Conservation (phyloP, 371 early-diverging fungal species). For the Mortierella sp. region DNA sequence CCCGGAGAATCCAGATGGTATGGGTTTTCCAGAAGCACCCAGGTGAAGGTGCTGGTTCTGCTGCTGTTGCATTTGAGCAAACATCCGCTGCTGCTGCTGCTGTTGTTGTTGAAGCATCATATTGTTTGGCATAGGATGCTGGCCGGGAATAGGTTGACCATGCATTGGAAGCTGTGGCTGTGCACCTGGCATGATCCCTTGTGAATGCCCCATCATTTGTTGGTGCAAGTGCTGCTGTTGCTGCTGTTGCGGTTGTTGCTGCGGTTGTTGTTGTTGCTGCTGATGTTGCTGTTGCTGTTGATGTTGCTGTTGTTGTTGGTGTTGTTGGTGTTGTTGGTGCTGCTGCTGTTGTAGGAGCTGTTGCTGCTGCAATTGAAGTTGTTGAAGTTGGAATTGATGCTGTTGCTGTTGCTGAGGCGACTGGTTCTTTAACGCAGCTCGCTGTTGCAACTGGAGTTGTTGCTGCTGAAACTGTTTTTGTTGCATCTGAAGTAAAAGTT, state of each 20-base stretch:
- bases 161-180: conserved; percentile 18
- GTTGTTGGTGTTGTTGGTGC: conserved; percentile 39
- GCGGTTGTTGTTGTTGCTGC: conserved; percentile 28
- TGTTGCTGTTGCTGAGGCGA: conserved; percentile 35
- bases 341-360: conserved; percentile 2
- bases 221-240: conserved; percentile 42
- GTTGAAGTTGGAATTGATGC: conserved; percentile 26
- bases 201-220: conserved; percentile 25
- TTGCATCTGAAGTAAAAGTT: conserved; percentile 25
- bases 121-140: conserved; percentile 45
- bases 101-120: conserved; percentile 45
- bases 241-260: conserved; percentile 33
- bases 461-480: conserved; percentile 33
- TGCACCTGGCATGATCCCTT: conserved; percentile 17
- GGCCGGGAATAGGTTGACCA: conserved; percentile 27
- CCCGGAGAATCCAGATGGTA: conserved; percentile 21
- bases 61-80: conserved; percentile 48
- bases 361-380: conserved; percentile 19
- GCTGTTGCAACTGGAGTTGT: conserved; percentile 31
- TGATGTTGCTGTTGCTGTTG: conserved; percentile 22
- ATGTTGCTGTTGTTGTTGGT: conserved; percentile 30
- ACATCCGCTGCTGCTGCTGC: conserved; percentile 46
- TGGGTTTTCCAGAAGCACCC: conserved; percentile 23
- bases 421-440: conserved; percentile 17
- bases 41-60: conserved; percentile 44